Conservation (phyloP, 23 red algal species). For the Cyanidium caldarium region DNA sequence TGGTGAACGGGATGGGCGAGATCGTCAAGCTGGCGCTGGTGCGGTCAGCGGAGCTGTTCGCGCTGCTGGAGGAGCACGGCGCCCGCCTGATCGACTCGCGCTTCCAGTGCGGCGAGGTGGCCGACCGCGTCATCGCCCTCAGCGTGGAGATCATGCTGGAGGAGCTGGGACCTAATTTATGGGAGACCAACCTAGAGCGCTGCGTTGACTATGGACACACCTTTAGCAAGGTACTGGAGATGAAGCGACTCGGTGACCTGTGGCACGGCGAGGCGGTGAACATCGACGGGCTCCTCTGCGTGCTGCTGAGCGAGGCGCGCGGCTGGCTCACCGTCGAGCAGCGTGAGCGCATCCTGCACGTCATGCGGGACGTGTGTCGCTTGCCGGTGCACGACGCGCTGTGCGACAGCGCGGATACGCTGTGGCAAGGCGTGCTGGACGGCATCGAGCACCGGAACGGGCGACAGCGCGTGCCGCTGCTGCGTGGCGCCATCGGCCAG, state of each 20-base stretch:
- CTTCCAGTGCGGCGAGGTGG: conserved; percentile 38
- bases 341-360: conserved; percentile 46
- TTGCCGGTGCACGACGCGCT: conserved; percentile 42
- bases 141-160: conserved; percentile 89
- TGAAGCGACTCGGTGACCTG: conserved; percentile 26
- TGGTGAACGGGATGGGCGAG: conserved; percentile 87
- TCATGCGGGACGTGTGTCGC: conserved; percentile 45
- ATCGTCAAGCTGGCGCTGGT: conserved; percentile 95
- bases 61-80: conserved; percentile 62
- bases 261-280: conserved; percentile 97
- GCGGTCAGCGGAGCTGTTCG: conserved; percentile 62
- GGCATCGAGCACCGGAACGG: conserved; percentile 82
- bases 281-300: conserved; percentile 93
- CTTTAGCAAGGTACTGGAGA: conserved; percentile 93
- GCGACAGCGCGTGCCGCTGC: conserved; percentile 57
- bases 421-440: conserved; percentile 51
- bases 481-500: conserved; percentile 45
- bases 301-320: conserved; percentile 42
- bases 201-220: conserved; percentile 95
- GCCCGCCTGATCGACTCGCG: conserved; percentile 26
- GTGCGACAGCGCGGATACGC: conserved; percentile 18
- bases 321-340: conserved; percentile 35
- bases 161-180: conserved; percentile 90
- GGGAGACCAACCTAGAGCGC: conserved; percentile 79
- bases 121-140: conserved; percentile 70